Base-by-base conservation (phyloP, 176 grass and related monocot species). In the sorghum (Sorghum bicolor) region DNA sequence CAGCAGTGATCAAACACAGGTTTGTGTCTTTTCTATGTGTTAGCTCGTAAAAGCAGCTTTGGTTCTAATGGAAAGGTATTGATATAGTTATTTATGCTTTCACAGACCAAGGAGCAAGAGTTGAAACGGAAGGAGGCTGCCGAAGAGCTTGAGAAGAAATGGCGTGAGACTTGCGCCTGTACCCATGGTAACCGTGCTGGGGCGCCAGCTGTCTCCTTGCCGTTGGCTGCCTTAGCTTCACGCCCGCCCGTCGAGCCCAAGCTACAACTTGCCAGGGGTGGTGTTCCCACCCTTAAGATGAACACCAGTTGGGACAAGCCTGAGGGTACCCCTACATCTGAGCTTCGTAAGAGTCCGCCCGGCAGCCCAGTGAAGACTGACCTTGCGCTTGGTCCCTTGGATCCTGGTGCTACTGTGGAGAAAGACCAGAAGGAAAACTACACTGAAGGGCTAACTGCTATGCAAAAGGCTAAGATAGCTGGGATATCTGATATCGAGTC, bases 301-400 rank as follows among this genome's bases (percentile, higher is more conserved):
- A 89, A 75, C 64, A 77, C 78, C 25, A 83, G 8, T 16, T 81
- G 53, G 79, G 80, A 92, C 52, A 91, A 88, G 55, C 63, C 81
- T 8, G 78, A 40, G 26, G 48, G 39, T 64, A 85, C 55, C 10
- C 72, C 88, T 71, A 89, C 64, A 22, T 80, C 83, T 2, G 64
- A 90, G 38, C 83, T 72, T 70, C 72, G 31, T 47, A 88, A 83
- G 64, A 91, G 84, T 64, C 81, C 84, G 7, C 86, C 97, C 1
- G 82, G 75, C 32, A 99, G 93, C 88, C 93, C 84, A 1, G 93
- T 99, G 88, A 96, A 92, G 87, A 99, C 93, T 0, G 97, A 99
- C 72, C 88, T 99, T 64, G 88, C 74, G 53, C 93, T 99, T 37
- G 90, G 97, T 67, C 76, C 40, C 22, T 74, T 83, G 37, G 81